Base-by-base conservation (phyloP, 2,329 filamentous ascomycete species). In the Septoria linicola region DNA sequence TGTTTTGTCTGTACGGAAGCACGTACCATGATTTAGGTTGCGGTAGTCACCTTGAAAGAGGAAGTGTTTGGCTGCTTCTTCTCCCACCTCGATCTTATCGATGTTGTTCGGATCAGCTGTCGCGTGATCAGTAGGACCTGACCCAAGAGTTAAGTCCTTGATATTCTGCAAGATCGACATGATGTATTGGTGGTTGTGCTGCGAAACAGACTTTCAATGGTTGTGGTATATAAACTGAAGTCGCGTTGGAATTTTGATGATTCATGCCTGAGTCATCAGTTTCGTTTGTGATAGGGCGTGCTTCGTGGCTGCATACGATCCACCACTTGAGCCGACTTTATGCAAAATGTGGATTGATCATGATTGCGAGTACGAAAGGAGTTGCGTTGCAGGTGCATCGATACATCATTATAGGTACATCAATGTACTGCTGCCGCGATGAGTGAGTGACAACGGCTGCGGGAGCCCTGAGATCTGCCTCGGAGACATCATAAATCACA, bases 1-100 rank as follows among this genome's bases (percentile, higher is more conserved):
- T 45, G 16, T 13, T 41, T 14, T 20, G 10, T 16, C 21, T 21
- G 39, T 25, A 51, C 37, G 5, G 10, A 8, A 14, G 17, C 11
- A 54, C 66, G 59, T 72, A 88, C 87, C 88, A 65, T 95, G 86
- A 68, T 95, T 95, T 46, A 95, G 72, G 64, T 89, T 90, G 44
- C 75, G 77, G 67, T 82, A 89, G n/a, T 75, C 74, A 0, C 80
- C 76, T 41, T 83, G 80, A 53, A 91, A 81, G n/a, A 82, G 70
- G 66, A 92, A 93, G 31, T 87, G 77, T 55, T 83, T 78, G 51
- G 77, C 75, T 62, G 87, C 63, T 21, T 65, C 63, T 42, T 51
- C 53, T 10, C 68, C 68, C 46, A 67, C 69, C 39, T 66, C 59
- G 23, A 69, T 65, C 13, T 21, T 40, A 8, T 41, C 40, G 35